A percentile compares a stretch with the other conserved stretches of the same genome.
These are phyloP conservation scores for Laburnicola sp. DNA, from an alignment of 2,329 filamentous ascomycete genomes.

Conservation along the genomic window DNA sequence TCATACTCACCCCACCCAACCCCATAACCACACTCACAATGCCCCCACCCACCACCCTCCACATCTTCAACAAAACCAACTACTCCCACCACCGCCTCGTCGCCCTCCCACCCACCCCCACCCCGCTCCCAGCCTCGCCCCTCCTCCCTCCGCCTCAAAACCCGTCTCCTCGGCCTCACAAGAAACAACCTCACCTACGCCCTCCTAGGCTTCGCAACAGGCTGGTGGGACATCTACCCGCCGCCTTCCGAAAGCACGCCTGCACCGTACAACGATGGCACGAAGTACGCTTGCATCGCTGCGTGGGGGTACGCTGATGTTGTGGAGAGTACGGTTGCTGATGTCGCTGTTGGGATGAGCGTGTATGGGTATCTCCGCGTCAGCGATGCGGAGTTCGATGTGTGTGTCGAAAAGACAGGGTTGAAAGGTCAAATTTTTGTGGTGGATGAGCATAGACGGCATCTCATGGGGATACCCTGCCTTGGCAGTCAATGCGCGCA, in stretches of 20 bases:
- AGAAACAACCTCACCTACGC: constrained; percentile 32
- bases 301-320: constrained; percentile 55
- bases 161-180: constrained; percentile 26
- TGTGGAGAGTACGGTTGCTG: constrained; percentile 46
- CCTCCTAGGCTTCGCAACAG: constrained; percentile 25
- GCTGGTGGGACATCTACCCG: constrained; percentile 53
- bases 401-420: constrained; percentile 41
- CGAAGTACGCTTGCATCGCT: constrained; percentile 52
- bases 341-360: constrained; percentile 39
- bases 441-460: constrained; percentile 41
- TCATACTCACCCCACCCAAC: too few relatives aligned
- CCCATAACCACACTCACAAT: too few relatives aligned
- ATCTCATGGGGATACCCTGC: constrained; percentile 42
- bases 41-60: not conserved
- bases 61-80: constrained; percentile 22
- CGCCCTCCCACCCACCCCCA: constrained; percentile 7
- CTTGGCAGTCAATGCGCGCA: too few relatives aligned
- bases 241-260: constrained; percentile 44
- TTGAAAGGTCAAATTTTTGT: constrained; percentile 43
- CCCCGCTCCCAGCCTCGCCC: constrained; percentile 13
- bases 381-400: constrained; percentile 42
- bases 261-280: constrained; percentile 41
- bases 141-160: constrained; percentile 24
- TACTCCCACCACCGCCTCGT: constrained; percentile 28
- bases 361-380: constrained; percentile 54